Evolutionary conservation across 2,329 filamentous ascomycete genomes (phyloP), one percentile per base, ranked within the genome.

Genomic region (Exophiala oligosperma): DNA sequence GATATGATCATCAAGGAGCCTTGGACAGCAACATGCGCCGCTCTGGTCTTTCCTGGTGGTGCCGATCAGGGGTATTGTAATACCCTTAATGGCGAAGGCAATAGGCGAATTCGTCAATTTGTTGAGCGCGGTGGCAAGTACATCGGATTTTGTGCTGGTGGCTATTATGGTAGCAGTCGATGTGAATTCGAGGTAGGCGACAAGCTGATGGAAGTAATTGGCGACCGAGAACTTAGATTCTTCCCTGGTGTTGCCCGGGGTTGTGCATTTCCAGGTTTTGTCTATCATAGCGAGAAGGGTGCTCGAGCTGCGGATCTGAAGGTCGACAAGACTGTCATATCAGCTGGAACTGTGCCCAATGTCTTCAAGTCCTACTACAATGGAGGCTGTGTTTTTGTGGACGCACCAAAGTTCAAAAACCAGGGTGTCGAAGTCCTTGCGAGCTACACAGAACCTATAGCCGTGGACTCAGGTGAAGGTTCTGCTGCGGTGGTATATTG

Each of bases 131-230:
- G 94, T 28, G 94, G 94, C 14, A 80, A 84, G 0, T 99, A 94
- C 70, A 81, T 99, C 1, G 94, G 94, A 0, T 87, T 99, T 67
- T 99, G 94, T 71, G 94, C 94, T 1, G 94, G 94, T 4, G 94
- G 89, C 9, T 99, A 99, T 75, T 99, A 96, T 68, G 94, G 89
- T 23, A 86, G 82, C 64, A 79, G 81, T 40, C 82, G 81, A 62
- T 97, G 93, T 70, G 94, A 99, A 72, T 99, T 97, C 64, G 93
- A 97, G 75, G 87, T 94, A 11, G 91, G 92, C 2, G 86, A 94
- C 69, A 83, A 82, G 64, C 81, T 83, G 1, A 82, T 97, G 76
- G 91, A 96, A 70, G 93, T 99, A 2, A 77, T 96, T 28, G 94
- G 94, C 0, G 81, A 86, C 47, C 82, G 94, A 40, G 94, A 99